Percentiles rank a stretch among this genome's conserved stretches.
These are phyloP conservation scores for Candida chilensis DNA, from an alignment of 805 yeast genomes.

Conservation along the genomic window DNA sequence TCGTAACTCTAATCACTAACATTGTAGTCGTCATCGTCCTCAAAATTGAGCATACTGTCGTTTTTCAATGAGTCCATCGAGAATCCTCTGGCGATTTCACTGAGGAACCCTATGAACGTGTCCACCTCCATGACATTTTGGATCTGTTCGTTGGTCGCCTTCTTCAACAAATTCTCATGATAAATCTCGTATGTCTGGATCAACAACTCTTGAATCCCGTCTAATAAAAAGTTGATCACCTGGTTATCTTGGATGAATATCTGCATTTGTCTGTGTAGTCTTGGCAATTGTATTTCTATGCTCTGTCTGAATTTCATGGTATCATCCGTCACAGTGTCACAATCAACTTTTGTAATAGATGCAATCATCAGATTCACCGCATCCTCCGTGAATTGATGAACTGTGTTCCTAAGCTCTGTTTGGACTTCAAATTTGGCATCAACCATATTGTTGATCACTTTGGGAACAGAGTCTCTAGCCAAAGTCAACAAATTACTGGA, in stretches of 20 bases:
- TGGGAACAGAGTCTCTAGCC: conserved; percentile 66
- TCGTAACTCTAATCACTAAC: too few relatives aligned
- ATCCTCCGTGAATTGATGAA: conserved; percentile 58
- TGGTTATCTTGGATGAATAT: conserved; percentile 49
- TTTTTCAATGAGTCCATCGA: conserved; percentile 1
- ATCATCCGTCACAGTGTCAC: conserved; percentile 16
- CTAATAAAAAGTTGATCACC: conserved; percentile 42
- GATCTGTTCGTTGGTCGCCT: conserved; percentile 16
- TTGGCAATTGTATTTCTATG: conserved; percentile 46
- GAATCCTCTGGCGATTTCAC: conserved; percentile 15
- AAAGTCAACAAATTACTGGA: conserved; percentile 28
- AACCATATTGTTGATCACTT: conserved; percentile 70
- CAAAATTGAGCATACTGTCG: too few relatives aligned
- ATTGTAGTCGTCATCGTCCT: background rate
- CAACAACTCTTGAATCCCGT: conserved; percentile 58
- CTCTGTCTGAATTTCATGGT: conserved; percentile 35
- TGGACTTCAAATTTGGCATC: conserved; percentile 72
- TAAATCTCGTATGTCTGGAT: conserved; percentile 48
- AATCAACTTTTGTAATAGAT: conserved; percentile 23
- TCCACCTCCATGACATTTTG: conserved; percentile 59
- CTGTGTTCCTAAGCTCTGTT: conserved; percentile 59
- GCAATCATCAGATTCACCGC: conserved; percentile 20
- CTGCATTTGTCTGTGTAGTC: conserved; percentile 39
- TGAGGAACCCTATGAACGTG: conserved; percentile 41
- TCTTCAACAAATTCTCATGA: conserved; percentile 21